Conservation (phyloP, 2,329 filamentous ascomycete species). For the Thermothelomyces thermophilus region DNA sequence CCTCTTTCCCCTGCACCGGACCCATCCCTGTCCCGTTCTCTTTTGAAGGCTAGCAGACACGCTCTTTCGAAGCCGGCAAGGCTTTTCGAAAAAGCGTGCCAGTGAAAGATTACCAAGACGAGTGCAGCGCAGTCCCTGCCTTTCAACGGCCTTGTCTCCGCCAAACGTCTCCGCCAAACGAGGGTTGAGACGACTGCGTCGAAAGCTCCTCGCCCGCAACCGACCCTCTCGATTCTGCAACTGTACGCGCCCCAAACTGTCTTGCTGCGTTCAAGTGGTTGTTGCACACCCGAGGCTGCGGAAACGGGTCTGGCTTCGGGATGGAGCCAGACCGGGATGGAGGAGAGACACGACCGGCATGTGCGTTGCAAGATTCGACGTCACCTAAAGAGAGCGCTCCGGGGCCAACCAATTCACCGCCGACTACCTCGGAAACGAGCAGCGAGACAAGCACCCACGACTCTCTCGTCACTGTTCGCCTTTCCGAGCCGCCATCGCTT, state of each 20-base stretch:
- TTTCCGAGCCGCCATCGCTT: constrained; percentile 46
- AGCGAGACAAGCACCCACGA: constrained; percentile 36
- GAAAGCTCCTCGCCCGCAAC: not conserved
- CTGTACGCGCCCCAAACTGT: constrained; percentile 6
- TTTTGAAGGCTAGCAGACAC: constrained; percentile 15
- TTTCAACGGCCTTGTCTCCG: not conserved
- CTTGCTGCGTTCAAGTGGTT: not conserved
- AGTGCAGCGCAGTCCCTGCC: not conserved
- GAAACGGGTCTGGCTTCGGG: constrained; percentile 17
- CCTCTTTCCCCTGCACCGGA: constrained; percentile 3
- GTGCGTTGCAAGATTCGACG: constrained; percentile 7
- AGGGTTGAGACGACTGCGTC: constrained; percentile 1
- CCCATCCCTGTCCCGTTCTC: constrained; percentile 14
- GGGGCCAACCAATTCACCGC: constrained; percentile 15
- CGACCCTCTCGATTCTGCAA: not conserved
- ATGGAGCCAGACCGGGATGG: constrained; percentile 26
- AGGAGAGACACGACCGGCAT: constrained; percentile 11
- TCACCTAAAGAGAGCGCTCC: constrained; percentile 8
- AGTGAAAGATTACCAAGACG: not conserved
- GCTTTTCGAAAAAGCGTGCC: constrained; percentile 10
- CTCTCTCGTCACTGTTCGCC: constrained; percentile 61
- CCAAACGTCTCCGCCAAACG: not conserved
- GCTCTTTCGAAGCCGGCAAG: constrained; percentile 10
- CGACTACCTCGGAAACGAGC: constrained; percentile 16
- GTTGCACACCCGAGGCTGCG: not conserved